These are phyloP conservation scores for Coemansia sp. DNA, from an alignment of 192 early-diverging fungal species.

Conservation along the genomic window DNA sequence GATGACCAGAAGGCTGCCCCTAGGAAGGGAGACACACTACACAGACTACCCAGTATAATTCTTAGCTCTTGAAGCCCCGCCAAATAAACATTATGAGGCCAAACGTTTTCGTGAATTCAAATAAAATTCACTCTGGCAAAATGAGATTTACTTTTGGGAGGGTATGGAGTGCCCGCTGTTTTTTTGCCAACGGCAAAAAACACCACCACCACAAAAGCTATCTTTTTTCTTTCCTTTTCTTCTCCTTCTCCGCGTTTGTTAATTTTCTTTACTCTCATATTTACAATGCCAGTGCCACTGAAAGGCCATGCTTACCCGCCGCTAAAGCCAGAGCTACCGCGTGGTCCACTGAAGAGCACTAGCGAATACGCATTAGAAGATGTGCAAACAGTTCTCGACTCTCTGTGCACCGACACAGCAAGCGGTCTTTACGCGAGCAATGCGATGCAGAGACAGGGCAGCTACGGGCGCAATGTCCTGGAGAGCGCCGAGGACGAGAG, in stretches of 20 bases:
- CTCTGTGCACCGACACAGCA: constrained; percentile 69
- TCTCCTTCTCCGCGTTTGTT: not conserved
- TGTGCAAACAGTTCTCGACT: constrained; percentile 15
- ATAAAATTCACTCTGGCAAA: no score
- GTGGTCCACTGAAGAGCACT: constrained; percentile 36
- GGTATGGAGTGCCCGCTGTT: no score
- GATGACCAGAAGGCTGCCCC: no score
- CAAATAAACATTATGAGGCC: no score
- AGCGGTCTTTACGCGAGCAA: constrained; percentile 70
- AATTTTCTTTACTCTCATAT: not conserved
- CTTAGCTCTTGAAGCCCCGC: no score
- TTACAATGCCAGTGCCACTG: constrained; percentile 37
- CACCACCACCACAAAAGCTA: no score
- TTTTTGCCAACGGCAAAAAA: no score
- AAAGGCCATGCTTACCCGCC: constrained; percentile 16
- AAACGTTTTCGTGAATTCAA: no score
- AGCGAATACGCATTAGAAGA: constrained; percentile 52
- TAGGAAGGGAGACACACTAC: no score
- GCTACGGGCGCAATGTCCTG: constrained; percentile 76
- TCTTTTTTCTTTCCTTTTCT: not conserved
- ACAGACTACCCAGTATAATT: no score
- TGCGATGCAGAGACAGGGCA: constrained; percentile 59
- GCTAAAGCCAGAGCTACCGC: constrained; percentile 29
- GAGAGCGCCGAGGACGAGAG: constrained; percentile 75
- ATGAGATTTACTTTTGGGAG: no score